A percentile compares a stretch with the other conserved stretches of the same genome.
These are phyloP conservation scores for Biscutella laevigata DNA, from an alignment of 441 rosid species.

Conservation along the genomic window DNA sequence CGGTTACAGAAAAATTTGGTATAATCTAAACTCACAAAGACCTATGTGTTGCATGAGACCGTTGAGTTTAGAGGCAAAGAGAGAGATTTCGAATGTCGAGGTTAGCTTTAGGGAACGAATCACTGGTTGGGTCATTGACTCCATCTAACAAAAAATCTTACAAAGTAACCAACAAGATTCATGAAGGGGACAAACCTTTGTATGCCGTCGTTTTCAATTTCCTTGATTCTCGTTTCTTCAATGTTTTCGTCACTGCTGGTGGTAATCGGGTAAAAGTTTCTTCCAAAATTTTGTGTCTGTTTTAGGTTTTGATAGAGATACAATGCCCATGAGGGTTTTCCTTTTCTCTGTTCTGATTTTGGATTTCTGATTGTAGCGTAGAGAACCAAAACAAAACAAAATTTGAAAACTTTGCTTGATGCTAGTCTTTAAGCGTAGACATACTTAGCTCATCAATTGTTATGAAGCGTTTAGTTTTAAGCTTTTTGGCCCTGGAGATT, in stretches of 20 bases:
- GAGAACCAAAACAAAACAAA: constrained; percentile 3
- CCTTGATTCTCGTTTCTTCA: constrained; percentile 79
- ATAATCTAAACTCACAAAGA: no score
- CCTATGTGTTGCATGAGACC: no score
- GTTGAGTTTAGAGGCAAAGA: constrained; percentile 4
- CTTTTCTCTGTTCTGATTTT: constrained; percentile 13
- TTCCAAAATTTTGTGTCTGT: background rate
- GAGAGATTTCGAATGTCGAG: constrained; percentile 37
- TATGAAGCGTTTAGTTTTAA: background rate
- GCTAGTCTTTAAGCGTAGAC: no score
- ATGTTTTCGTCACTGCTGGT: constrained; percentile 84
- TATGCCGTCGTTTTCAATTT: constrained; percentile 82
- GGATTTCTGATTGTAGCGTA: background rate
- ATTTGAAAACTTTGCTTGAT: constrained; percentile 15
- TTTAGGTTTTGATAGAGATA: constrained; percentile 3
- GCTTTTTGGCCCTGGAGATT: background rate
- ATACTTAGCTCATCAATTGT: background rate
- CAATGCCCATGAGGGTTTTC: background rate
- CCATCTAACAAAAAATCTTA: constrained; percentile 73
- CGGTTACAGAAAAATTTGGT: no score
- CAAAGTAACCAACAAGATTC: constrained; percentile 76
- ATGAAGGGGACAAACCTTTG: constrained; percentile 83
- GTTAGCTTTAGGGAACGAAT: constrained; percentile 64
- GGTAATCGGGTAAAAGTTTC: constrained; percentile 65
- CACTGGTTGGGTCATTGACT: constrained; percentile 65